phyloP scores from a whole-genome alignment of 768 basidiomycete species.

The Suillus subluteus region DNA sequence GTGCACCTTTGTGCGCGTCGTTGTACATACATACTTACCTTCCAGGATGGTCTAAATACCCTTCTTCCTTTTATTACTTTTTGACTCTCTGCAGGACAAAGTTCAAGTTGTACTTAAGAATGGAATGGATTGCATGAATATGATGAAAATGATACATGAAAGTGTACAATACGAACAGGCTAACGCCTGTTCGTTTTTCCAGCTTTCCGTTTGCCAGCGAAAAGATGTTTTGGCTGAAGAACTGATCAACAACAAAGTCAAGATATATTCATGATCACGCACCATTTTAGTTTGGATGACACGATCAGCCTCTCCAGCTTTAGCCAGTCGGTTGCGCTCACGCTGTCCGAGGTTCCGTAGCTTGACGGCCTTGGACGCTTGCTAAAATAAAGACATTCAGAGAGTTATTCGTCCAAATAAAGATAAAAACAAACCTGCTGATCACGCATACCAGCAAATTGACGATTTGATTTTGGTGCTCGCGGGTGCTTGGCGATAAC shows the following conservation, averaged over 20 bases:
- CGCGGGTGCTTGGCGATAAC: constrained; percentile 53
- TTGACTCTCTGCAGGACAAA: constrained; percentile 6
- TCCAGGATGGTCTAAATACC: constrained; percentile 6
- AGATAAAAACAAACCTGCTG: constrained; percentile 53
- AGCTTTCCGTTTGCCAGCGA: constrained; percentile 77
- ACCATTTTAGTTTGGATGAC: constrained; percentile 85
- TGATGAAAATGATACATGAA: constrained; percentile 4
- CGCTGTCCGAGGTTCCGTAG: constrained; percentile 88
- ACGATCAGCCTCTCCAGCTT: constrained; percentile 90
- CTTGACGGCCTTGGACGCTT: constrained; percentile 78
- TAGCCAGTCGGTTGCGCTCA: constrained; percentile 83
- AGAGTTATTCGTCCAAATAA: constrained; percentile 11
- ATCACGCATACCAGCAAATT: constrained; percentile 79
- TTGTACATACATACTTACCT: constrained; percentile 28
- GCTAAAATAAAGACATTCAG: constrained; percentile 44
- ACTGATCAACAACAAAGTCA: constrained; percentile 6
- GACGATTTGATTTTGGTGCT: constrained; percentile 71
- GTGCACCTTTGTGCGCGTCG: constrained; percentile 13
- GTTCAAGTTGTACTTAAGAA: constrained; percentile 18
- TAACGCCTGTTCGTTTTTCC: constrained; percentile 75
- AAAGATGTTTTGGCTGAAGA: constrained; percentile 79
- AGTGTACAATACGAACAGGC: not conserved
- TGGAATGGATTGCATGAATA: constrained; percentile 16
- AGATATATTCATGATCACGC: constrained; percentile 23
- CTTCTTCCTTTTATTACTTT: not conserved